Evolutionary conservation across 768 basidiomycete species (phyloP).

Genomic region (Russula emetica): DNA sequence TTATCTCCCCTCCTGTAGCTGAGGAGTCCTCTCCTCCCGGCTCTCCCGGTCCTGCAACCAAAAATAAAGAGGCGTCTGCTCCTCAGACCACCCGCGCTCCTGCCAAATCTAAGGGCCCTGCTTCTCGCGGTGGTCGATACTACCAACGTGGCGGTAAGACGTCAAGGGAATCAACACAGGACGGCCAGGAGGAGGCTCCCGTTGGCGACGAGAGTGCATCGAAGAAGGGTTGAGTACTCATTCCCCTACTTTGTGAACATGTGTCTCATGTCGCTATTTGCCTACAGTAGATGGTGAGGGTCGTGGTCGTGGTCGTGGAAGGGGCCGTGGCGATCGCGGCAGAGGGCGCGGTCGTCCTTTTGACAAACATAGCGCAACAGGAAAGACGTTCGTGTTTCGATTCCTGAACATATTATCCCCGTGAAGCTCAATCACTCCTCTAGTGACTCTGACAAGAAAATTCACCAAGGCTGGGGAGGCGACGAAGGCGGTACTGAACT

Average conservation of each 20-base stretch:
- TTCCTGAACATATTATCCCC: conserved; percentile 4
- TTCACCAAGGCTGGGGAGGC: conserved; percentile 93
- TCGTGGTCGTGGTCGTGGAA: conserved; percentile 44
- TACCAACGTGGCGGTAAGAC: conserved; percentile 58
- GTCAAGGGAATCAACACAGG: conserved; percentile 40
- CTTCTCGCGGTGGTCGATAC: conserved; percentile 65
- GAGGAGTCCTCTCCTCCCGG: conserved; percentile 43
- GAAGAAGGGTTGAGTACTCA: conserved; percentile 33
- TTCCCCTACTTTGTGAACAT: conserved; percentile 3
- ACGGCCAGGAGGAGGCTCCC: conserved; percentile 39
- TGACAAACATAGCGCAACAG: conserved; percentile 85
- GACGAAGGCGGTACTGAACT: conserved; percentile 84
- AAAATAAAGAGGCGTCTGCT: conserved; percentile 31
- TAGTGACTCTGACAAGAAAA: conserved; percentile 93
- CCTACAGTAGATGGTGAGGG: conserved; percentile 42
- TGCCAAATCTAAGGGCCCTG: conserved; percentile 55
- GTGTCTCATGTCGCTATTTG: conserved; percentile 2
- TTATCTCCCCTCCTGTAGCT: conserved; percentile 36
- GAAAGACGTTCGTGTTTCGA: conserved; percentile 58
- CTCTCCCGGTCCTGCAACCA: conserved; percentile 40
- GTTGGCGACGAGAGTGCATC: conserved; percentile 35
- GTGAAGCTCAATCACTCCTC: conserved; percentile 14
- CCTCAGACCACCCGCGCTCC: conserved; percentile 39
- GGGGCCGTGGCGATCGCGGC: conserved; percentile 50
- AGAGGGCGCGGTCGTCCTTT: conserved; percentile 67